Conservation (phyloP, 2,329 filamentous ascomycete genomes). For the Cladorrhinum sp. region DNA sequence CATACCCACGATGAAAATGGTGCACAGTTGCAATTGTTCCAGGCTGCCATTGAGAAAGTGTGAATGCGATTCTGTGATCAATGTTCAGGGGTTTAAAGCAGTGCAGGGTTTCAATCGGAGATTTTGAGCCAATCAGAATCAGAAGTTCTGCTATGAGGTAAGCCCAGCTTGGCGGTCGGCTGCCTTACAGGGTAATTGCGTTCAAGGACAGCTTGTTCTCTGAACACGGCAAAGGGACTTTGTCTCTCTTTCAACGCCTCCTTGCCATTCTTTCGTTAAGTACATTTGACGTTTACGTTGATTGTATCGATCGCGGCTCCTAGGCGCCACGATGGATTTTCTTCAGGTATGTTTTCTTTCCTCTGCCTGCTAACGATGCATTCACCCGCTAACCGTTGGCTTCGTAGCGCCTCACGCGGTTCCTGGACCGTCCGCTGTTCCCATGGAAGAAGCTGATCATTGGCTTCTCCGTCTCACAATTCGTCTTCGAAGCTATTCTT, state of each 20-base stretch:
- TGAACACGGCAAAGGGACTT: conserved; percentile 8
- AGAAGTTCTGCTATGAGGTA: background rate
- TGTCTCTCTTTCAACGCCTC: conserved; percentile 15
- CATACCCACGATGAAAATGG: too few species aligned
- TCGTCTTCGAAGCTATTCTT: conserved; percentile 84
- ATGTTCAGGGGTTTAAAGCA: background rate
- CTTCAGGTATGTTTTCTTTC: conserved; percentile 38
- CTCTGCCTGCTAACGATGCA: conserved; percentile 20
- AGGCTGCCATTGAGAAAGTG: too few species aligned
- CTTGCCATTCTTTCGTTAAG: conserved; percentile 15
- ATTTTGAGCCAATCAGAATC: conserved; percentile 19
- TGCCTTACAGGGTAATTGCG: background rate
- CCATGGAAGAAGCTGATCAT: conserved; percentile 97
- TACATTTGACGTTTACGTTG: background rate
- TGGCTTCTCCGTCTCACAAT: conserved; percentile 90
- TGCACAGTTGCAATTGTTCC: background rate
- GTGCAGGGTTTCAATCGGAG: background rate
- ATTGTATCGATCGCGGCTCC: conserved; percentile 16
- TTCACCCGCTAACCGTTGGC: conserved; percentile 17
- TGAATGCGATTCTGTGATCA: background rate
- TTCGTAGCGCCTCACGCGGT: conserved; percentile 68
- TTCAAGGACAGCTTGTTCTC: conserved; percentile 28
- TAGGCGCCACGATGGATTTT: conserved; percentile 42
- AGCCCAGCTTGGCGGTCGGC: conserved; percentile 6
- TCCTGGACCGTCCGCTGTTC: conserved; percentile 87